A percentile compares a stretch with the other conserved stretches of the same genome.
phyloP scores from a whole-genome alignment of 2,329 filamentous ascomycete species.

The Shiraia sp. region DNA sequence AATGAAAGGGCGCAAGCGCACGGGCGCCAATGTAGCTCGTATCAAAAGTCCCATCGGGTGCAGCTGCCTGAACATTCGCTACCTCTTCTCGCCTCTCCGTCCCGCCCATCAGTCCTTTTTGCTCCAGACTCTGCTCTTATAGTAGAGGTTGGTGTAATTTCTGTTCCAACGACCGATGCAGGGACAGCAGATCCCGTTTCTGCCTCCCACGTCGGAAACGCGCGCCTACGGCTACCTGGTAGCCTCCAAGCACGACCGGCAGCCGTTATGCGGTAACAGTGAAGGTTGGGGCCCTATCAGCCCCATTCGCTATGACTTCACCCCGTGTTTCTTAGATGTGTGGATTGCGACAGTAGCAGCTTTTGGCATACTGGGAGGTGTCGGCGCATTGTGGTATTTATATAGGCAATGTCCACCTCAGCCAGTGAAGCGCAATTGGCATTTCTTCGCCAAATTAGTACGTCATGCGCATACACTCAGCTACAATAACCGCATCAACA shows the following conservation, averaged over 20 bases:
- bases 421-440: slow-evolving; percentile 78
- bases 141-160: slow-evolving; percentile 28
- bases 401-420: slow-evolving; percentile 69
- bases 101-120: not conserved
- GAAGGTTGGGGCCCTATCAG: slow-evolving; percentile 97
- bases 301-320: slow-evolving; percentile 86
- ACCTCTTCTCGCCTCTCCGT: slow-evolving; percentile 6
- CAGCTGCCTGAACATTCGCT: no score
- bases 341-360: slow-evolving; percentile 78
- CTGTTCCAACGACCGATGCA: slow-evolving; percentile 39
- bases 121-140: slow-evolving; percentile 16
- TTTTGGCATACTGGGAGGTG: slow-evolving; percentile 78
- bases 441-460: slow-evolving; percentile 93
- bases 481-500: not conserved
- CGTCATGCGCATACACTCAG: not conserved
- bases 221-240: slow-evolving; percentile 58
- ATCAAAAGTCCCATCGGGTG: no score
- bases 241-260: slow-evolving; percentile 49
- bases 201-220: slow-evolving; percentile 25
- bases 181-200: slow-evolving; percentile 41
- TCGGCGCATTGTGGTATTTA: slow-evolving; percentile 78
- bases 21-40: no score
- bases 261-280: slow-evolving; percentile 82
- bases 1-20: no score
- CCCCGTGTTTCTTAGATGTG: slow-evolving; percentile 94